phyloP scores from a whole-genome alignment of 495 filamentous ascomycete genomes.

The Thermothielavioides terrestris region DNA sequence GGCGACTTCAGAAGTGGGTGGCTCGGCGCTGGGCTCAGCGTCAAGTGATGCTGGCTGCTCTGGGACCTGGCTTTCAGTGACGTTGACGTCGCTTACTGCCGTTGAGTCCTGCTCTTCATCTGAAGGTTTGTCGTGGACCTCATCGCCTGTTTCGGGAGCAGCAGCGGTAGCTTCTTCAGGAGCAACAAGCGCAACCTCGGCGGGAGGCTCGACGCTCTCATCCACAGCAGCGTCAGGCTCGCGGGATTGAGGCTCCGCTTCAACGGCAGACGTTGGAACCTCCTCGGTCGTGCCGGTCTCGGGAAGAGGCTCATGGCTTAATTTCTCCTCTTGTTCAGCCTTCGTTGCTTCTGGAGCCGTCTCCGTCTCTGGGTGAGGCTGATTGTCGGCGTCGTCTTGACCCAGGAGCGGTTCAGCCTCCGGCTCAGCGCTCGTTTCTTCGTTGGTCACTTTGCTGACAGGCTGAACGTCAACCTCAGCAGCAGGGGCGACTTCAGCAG shows the following conservation, averaged over 20 bases:
- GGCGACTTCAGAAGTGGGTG: neutral
- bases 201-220: neutral
- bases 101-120: neutral
- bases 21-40: neutral
- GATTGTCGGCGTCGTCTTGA: neutral
- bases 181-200: neutral
- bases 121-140: neutral
- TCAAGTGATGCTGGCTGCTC: neutral
- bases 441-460: neutral
- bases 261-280: neutral
- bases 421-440: neutral
- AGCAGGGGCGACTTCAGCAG: neutral
- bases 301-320: neutral
- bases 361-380: neutral
- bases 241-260: neutral
- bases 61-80: neutral
- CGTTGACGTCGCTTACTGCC: no score
- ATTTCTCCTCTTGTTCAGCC: neutral
- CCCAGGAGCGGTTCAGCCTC: neutral
- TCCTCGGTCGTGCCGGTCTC: neutral
- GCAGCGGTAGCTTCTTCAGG: neutral
- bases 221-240: neutral
- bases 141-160: neutral
- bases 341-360: neutral
- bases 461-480: neutral